Percentiles rank a stretch among this genome's conserved stretches.
Conservation (phyloP, 371 early-diverging fungal species). For the Dichotomocladium elegans region DNA sequence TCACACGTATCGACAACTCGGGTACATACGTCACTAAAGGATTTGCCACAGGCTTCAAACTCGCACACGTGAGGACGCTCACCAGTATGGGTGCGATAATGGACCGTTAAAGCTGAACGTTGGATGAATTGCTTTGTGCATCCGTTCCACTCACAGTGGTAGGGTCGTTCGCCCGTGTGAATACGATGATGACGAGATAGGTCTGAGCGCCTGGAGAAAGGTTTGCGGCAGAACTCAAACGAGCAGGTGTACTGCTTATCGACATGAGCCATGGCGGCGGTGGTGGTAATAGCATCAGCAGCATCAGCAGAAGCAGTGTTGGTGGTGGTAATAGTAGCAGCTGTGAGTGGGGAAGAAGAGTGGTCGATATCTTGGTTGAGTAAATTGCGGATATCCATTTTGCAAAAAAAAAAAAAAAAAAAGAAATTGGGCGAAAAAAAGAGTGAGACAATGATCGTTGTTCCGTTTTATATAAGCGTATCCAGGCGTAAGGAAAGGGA, state of each 20-base stretch:
- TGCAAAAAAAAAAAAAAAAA: slow-evolving; percentile 5
- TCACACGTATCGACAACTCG: background rate
- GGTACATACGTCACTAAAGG: slow-evolving; percentile 57
- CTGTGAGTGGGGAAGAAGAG: no score
- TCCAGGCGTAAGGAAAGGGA: no score
- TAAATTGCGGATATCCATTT: slow-evolving; percentile 46
- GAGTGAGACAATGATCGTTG: slow-evolving; percentile 8
- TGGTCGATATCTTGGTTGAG: slow-evolving; percentile 43
- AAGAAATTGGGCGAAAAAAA: slow-evolving; percentile 6
- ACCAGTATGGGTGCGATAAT: slow-evolving; percentile 73
- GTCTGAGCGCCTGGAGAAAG: slow-evolving; percentile 80
- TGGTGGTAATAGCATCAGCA: background rate
- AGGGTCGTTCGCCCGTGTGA: slow-evolving; percentile 70
- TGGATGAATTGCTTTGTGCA: slow-evolving; percentile 77
- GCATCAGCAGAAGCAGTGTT: background rate
- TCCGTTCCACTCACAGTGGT: slow-evolving; percentile 52
- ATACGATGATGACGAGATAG: slow-evolving; percentile 71
- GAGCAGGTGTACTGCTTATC: slow-evolving; percentile 58
- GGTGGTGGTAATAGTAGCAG: no score
- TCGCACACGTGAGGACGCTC: slow-evolving; percentile 74
- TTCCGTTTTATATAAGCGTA: slow-evolving; percentile 16
- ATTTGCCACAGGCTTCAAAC: slow-evolving; percentile 50
- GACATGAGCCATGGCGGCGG: slow-evolving; percentile 3
- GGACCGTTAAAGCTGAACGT: slow-evolving; percentile 72
- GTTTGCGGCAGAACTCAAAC: slow-evolving; percentile 65